Evolutionary conservation across 768 basidiomycete genomes (phyloP).

Genomic region (Termitomyces sp.): DNA sequence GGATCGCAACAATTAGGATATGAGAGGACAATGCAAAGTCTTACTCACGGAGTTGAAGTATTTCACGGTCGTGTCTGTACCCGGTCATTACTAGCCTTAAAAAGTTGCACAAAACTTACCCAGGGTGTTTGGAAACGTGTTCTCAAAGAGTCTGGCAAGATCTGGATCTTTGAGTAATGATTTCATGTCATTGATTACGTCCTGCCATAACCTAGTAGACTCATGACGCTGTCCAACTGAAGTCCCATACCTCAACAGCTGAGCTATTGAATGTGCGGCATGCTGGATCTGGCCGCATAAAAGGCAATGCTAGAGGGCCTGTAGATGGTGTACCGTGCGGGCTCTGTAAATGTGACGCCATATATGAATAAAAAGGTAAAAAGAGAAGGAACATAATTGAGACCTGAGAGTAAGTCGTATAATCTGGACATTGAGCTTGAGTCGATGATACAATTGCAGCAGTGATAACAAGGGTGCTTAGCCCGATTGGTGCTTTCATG

Average conservation of each 20-base stretch:
- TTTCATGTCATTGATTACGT: constrained; percentile 74
- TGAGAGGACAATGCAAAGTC: not conserved
- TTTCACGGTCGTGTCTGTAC: constrained; percentile 69
- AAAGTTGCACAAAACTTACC: constrained; percentile 32
- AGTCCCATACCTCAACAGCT: constrained; percentile 55
- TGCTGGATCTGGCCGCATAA: constrained; percentile 62
- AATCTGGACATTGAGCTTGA: constrained; percentile 53
- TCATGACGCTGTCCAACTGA: too few relatives aligned
- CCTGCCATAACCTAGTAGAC: constrained; percentile 28
- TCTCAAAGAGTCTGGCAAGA: constrained; percentile 73
- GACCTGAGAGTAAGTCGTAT: constrained; percentile 53
- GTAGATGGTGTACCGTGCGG: constrained; percentile 56
- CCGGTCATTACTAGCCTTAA: not conserved
- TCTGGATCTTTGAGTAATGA: constrained; percentile 69
- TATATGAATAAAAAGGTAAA: not conserved
- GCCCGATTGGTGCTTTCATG: constrained; percentile 18
- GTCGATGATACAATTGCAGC: constrained; percentile 20
- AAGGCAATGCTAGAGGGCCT: constrained; percentile 60
- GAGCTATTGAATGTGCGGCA: constrained; percentile 76
- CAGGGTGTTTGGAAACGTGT: constrained; percentile 78
- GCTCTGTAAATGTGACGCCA: constrained; percentile 25
- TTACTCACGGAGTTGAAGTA: constrained; percentile 63
- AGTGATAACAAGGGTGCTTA: constrained; percentile 17
- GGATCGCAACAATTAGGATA: not conserved
- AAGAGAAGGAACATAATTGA: not conserved